Percentiles rank a stretch among this genome's conserved stretches.
Conservation (phyloP, 164 flowering plant genomes). For the Santalum album region DNA sequence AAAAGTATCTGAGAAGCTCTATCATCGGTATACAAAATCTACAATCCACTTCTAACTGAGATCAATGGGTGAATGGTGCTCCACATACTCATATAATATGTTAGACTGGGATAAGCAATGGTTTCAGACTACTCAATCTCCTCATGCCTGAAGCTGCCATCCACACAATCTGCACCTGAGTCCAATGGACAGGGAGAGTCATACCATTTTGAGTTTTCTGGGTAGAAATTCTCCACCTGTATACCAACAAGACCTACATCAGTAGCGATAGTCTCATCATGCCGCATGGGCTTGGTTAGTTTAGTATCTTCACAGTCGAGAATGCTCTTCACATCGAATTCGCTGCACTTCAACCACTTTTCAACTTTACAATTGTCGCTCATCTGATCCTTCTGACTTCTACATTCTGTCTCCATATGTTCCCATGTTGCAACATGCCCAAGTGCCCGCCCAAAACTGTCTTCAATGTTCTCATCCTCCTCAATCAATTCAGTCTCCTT, state of each 20-base stretch:
- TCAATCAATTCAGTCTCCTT: conserved; percentile 76
- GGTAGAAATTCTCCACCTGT: conserved; percentile 84
- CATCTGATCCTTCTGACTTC: conserved; percentile 58
- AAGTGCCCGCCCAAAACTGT: conserved; percentile 70
- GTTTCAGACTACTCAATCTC: conserved; percentile 47
- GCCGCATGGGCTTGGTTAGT: conserved; percentile 72
- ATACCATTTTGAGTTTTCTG: conserved; percentile 89
- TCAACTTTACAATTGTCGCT: conserved; percentile 68
- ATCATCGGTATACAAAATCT: conserved; percentile 47
- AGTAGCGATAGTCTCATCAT: conserved; percentile 53
- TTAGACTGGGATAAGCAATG: conserved; percentile 24
- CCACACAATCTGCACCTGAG: conserved; percentile 64
- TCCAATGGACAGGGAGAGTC: conserved; percentile 91
- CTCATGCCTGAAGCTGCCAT: conserved; percentile 66
- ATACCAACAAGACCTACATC: conserved; percentile 79
- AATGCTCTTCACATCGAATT: conserved; percentile 76
- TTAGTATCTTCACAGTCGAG: conserved; percentile 78
- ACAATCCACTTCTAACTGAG: conserved; percentile 41
- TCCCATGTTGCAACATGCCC: conserved; percentile 82
- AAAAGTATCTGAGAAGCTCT: conserved; percentile 29
- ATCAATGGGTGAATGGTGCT: conserved; percentile 20
- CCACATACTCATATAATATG: conserved; percentile 18
- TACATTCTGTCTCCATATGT: conserved; percentile 58
- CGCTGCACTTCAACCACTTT: conserved; percentile 77
- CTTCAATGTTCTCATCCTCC: conserved; percentile 83